A percentile compares a stretch with the other conserved stretches of the same genome.
Conservation (phyloP, 2,329 filamentous ascomycete genomes). For the Metarhizium guizhouense region DNA sequence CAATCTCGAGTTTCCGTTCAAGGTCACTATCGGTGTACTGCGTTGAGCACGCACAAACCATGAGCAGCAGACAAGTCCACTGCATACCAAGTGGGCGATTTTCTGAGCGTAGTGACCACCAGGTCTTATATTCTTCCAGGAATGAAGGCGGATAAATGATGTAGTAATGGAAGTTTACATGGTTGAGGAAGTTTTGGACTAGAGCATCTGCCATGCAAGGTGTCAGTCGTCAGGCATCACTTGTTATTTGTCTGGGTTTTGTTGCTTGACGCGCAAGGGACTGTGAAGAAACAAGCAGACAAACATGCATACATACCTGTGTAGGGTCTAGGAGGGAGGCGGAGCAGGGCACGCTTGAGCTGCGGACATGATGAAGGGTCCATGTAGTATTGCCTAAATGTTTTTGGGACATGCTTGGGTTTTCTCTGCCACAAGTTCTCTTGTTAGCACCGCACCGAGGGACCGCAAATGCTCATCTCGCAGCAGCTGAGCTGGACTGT, state of each 20-base stretch:
- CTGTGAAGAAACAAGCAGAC: too few species aligned
- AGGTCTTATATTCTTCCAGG: conserved; percentile 25
- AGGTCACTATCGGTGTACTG: conserved; percentile 24
- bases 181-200: conserved; percentile 27
- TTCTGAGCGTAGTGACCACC: conserved; percentile 23
- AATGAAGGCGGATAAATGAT: conserved; percentile 27
- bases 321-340: conserved; percentile 24
- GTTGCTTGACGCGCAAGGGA: background rate
- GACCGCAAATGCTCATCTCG: background rate
- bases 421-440: conserved; percentile 8
- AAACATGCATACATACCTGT: conserved; percentile 17
- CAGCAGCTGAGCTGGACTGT: background rate
- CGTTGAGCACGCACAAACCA: conserved; percentile 27
- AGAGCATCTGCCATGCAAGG: conserved; percentile 20
- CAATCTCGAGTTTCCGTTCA: conserved; percentile 20
- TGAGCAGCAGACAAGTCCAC: conserved; percentile 29
- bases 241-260: background rate
- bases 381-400: conserved; percentile 12
- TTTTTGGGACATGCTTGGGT: conserved; percentile 8
- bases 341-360: conserved; percentile 21
- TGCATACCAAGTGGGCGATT: conserved; percentile 23
- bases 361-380: conserved; percentile 16
- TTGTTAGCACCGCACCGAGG: background rate
- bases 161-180: conserved; percentile 30
- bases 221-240: background rate